phyloP scores from a whole-genome alignment of 257 asterid genomes.

The Paraleonurus japonicus region DNA sequence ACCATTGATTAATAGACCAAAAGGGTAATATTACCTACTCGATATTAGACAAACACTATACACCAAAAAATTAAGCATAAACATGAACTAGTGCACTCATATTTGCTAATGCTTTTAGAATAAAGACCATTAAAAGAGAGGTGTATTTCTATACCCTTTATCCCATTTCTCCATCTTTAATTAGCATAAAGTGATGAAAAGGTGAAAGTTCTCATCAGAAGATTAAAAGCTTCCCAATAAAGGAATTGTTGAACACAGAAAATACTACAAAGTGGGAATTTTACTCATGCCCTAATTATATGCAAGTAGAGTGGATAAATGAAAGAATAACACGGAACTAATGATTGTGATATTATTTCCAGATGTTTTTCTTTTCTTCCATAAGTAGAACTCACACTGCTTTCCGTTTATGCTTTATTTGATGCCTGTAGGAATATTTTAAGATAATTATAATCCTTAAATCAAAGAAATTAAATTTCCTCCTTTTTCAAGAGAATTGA shows the following conservation, averaged over 20 bases:
- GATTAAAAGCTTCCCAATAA: slow-evolving; percentile 16
- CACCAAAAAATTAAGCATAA: neutral
- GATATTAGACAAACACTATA: neutral
- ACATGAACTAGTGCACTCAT: neutral
- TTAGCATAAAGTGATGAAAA: slow-evolving; percentile 25
- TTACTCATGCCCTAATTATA: slow-evolving; percentile 24
- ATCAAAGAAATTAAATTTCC: neutral
- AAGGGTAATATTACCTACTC: slow-evolving; percentile 19
- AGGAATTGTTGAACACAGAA: slow-evolving; percentile 3
- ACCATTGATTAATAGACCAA: slow-evolving; percentile 9
- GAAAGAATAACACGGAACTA: slow-evolving; percentile 37
- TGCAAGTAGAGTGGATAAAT: slow-evolving; percentile 22
- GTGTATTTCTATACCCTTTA: slow-evolving; percentile 9
- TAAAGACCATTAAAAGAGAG: neutral
- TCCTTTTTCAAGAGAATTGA: neutral
- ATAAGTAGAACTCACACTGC: slow-evolving; percentile 33
- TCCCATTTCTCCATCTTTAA: slow-evolving; percentile 18
- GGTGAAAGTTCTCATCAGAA: slow-evolving; percentile 36
- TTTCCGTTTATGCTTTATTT: slow-evolving; percentile 29
- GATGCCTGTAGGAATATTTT: slow-evolving; percentile 8
- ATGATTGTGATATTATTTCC: slow-evolving; percentile 37
- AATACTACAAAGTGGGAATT: slow-evolving; percentile 25
- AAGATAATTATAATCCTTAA: neutral
- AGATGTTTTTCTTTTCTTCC: slow-evolving; percentile 24
- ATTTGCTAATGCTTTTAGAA: neutral